phyloP scores from a whole-genome alignment of 768 basidiomycete genomes.

The Scleroderma citrinum region DNA sequence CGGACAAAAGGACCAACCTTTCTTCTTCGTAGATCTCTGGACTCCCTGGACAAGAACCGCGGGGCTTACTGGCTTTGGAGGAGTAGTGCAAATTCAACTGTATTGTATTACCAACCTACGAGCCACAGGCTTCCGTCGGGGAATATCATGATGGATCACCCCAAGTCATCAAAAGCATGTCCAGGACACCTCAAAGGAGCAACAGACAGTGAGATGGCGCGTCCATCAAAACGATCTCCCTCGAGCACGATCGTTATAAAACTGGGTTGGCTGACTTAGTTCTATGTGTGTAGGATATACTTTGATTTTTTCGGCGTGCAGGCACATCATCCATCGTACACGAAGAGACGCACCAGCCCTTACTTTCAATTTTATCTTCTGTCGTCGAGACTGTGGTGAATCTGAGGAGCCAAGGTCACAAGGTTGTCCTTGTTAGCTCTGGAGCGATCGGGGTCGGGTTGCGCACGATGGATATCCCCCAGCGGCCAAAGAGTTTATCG shows the following conservation, averaged over 20 bases:
- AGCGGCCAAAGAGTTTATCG: slow-evolving; percentile 74
- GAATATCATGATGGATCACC: slow-evolving; percentile 9
- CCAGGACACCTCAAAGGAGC: neutral
- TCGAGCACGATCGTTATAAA: slow-evolving; percentile 81
- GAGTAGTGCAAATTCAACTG: no score
- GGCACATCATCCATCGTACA: slow-evolving; percentile 97
- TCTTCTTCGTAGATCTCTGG: no score
- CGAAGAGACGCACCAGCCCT: slow-evolving; percentile 86
- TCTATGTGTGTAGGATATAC: neutral
- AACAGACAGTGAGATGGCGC: slow-evolving; percentile 12
- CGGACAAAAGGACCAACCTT: no score
- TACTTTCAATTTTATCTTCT: slow-evolving; percentile 85
- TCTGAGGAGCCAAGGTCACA: slow-evolving; percentile 77
- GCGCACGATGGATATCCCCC: slow-evolving; percentile 81
- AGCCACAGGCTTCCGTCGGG: no score
- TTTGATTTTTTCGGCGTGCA: slow-evolving; percentile 9
- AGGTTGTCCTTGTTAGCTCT: slow-evolving; percentile 92
- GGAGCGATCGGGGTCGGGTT: slow-evolving; percentile 97
- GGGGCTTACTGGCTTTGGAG: no score
- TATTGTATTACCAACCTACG: no score
- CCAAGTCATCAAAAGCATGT: slow-evolving; percentile 6
- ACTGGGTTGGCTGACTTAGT: slow-evolving; percentile 59
- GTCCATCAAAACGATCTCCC: slow-evolving; percentile 17
- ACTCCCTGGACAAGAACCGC: no score
- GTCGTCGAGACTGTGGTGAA: slow-evolving; percentile 87